Percentiles rank a stretch among this genome's conserved stretches.
Evolutionary conservation across 345 rosid genomes (phyloP).

Genomic region (Citrus hindsii): DNA sequence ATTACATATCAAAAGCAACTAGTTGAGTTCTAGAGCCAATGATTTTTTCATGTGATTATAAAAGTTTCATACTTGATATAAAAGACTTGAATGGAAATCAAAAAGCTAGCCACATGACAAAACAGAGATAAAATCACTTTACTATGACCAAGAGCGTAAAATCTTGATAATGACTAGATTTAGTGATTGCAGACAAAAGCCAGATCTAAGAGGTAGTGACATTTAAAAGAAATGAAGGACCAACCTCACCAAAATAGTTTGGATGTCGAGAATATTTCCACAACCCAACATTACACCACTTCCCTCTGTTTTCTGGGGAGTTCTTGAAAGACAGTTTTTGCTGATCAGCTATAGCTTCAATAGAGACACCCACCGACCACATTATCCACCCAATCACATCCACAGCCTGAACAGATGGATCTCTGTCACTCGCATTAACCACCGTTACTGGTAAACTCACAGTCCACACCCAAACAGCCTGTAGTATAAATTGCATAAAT

Average conservation of each 20-base stretch:
- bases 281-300: conserved; percentile 77
- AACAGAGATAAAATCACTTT: background rate
- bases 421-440: conserved; percentile 69
- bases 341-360: conserved; percentile 85
- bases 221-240: conserved; percentile 15
- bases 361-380: conserved; percentile 56
- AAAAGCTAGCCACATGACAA: background rate
- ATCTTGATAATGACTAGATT: background rate
- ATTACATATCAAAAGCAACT: background rate
- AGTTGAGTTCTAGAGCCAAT: background rate
- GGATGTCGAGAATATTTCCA: conserved; percentile 92
- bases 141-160: background rate
- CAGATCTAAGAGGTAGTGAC: background rate
- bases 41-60: background rate
- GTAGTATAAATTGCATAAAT: conserved; percentile 15
- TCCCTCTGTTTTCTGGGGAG: conserved; percentile 72
- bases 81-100: background rate
- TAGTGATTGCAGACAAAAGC: background rate
- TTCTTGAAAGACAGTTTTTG: conserved; percentile 81
- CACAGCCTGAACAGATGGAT: conserved; percentile 54
- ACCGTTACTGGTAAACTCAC: conserved; percentile 90
- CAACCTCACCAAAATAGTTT: conserved; percentile 94
- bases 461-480: conserved; percentile 98
- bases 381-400: conserved; percentile 88
- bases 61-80: background rate